phyloP scores from a whole-genome alignment of 164 flowering plant species.

The Houttuynia cordata region DNA sequence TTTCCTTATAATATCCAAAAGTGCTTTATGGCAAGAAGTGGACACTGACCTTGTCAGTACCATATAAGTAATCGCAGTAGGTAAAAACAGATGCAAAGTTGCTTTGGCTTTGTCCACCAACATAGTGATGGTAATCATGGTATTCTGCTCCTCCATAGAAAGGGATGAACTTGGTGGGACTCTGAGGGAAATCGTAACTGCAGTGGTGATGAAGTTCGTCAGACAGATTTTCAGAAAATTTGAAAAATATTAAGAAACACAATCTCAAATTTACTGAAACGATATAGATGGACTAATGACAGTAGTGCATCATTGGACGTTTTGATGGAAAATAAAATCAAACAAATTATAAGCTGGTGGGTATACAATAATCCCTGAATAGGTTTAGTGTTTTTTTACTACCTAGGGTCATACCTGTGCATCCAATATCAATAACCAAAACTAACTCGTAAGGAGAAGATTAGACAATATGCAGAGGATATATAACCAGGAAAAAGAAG shows the following conservation, averaged over 20 bases:
- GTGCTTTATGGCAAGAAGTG: background rate
- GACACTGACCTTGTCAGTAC: conserved; percentile 77
- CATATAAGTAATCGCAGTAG: conserved; percentile 93
- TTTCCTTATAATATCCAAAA: background rate
- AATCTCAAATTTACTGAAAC: background rate
- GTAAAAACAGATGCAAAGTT: conserved; percentile 90
- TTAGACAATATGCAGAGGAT: too few species aligned
- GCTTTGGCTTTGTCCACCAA: conserved; percentile 94
- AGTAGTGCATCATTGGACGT: too few species aligned
- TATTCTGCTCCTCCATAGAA: conserved; percentile 95
- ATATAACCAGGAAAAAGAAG: too few species aligned
- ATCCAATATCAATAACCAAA: too few species aligned
- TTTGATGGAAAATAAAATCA: too few species aligned
- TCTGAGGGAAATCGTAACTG: conserved; percentile 94
- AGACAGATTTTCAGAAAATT: background rate
- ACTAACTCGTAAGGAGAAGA: too few species aligned
- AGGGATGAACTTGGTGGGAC: conserved; percentile 69
- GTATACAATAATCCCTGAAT: too few species aligned
- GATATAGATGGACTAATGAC: too few species aligned
- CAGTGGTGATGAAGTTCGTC: background rate
- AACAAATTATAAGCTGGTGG: too few species aligned
- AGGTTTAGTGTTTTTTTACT: too few species aligned
- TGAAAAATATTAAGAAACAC: background rate
- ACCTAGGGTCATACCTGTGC: too few species aligned
- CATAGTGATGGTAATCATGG: conserved; percentile 97